Evolutionary conservation across 192 early-diverging fungal species (phyloP).

Genomic region (Kickxella alabastrina): DNA sequence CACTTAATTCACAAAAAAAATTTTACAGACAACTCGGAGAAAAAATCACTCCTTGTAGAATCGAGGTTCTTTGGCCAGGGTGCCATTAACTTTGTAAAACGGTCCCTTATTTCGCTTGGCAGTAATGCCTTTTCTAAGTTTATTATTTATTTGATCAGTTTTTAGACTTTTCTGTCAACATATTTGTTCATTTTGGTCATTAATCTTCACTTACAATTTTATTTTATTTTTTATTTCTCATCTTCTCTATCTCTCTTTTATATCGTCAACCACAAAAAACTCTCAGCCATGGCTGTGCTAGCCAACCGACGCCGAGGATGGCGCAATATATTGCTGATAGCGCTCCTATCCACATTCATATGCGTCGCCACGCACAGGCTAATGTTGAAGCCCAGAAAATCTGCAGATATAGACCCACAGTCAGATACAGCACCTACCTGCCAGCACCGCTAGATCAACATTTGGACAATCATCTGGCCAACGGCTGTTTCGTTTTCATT

Average conservation of each 20-base stretch:
- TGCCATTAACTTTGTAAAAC: no score
- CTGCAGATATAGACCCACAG: no score
- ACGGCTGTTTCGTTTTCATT: conserved; percentile 47
- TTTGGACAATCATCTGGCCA: background rate
- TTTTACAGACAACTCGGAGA: no score
- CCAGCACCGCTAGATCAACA: conserved; percentile 1
- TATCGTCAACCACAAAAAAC: background rate
- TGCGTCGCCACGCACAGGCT: background rate
- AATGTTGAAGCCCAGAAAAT: no score
- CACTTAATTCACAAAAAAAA: background rate
- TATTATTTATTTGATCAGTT: background rate
- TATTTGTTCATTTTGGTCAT: no score
- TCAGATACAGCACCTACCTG: conserved; percentile 9
- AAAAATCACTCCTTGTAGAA: no score
- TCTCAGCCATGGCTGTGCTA: background rate
- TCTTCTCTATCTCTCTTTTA: background rate
- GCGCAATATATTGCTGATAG: background rate
- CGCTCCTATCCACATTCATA: background rate
- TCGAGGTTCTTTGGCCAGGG: no score
- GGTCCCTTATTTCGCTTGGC: background rate
- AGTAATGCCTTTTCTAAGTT: background rate
- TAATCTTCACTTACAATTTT: no score
- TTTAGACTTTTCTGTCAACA: background rate
- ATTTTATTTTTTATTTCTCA: background rate
- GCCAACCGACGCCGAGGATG: background rate